These are phyloP conservation scores for Podaxis sp. DNA, from an alignment of 768 basidiomycete genomes.

Conservation along the genomic window DNA sequence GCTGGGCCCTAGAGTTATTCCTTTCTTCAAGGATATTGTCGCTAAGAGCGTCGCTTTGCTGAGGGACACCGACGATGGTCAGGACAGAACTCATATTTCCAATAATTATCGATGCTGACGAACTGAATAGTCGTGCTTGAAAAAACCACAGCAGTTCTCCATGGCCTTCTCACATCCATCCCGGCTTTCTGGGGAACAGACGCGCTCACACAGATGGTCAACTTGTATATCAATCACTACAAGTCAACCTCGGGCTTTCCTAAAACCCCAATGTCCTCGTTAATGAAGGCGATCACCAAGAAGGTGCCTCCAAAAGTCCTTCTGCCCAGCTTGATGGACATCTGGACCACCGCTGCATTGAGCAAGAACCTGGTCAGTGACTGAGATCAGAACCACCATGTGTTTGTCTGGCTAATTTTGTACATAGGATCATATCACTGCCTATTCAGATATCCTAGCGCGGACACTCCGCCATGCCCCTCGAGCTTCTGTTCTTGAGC, in stretches of 20 bases:
- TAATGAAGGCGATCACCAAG: conserved; percentile 71
- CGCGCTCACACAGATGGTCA: conserved; percentile 58
- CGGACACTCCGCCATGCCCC: conserved; percentile 63
- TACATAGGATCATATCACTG: conserved; percentile 34
- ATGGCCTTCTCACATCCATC: conserved; percentile 68
- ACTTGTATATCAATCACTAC: conserved; percentile 52
- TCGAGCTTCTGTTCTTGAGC: conserved; percentile 61
- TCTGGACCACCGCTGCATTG: conserved; percentile 46
- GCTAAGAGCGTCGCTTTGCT: conserved; percentile 52
- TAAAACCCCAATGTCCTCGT: conserved; percentile 33
- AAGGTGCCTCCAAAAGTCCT: conserved; percentile 66
- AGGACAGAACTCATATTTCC: conserved; percentile 2
- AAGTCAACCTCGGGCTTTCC: conserved; percentile 31
- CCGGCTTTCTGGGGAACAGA: conserved; percentile 77
- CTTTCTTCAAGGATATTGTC: conserved; percentile 74
- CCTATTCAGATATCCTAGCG: conserved; percentile 71
- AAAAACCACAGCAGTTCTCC: conserved; percentile 50
- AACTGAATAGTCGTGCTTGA: conserved; percentile 29
- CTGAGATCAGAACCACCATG: not conserved
- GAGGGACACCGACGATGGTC: conserved; percentile 41
- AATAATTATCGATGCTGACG: not conserved
- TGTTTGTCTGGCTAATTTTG: not conserved
- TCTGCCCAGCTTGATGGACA: conserved; percentile 59
- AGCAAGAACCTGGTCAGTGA: conserved; percentile 33
- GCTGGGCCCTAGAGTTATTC: conserved; percentile 87